Evolutionary conservation across 306 rosid genomes (phyloP).

Genomic region (Sophora flavescens): DNA sequence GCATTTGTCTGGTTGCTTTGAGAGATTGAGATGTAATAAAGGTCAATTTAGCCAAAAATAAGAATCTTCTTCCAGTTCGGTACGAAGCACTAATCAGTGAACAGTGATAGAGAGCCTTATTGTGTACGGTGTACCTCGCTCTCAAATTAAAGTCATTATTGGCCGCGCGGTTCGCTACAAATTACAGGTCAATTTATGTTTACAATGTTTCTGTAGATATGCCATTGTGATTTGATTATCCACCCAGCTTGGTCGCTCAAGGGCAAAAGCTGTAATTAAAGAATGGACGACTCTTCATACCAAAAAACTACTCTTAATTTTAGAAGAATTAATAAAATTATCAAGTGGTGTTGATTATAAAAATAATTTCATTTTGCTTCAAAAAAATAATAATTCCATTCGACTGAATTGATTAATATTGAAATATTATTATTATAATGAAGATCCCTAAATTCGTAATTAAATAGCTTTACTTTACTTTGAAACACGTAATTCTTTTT

Average conservation of each 20-base stretch:
- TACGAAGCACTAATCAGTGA: neutral
- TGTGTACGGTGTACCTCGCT: neutral
- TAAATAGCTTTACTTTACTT: too few species aligned
- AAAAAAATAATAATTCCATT: too few species aligned
- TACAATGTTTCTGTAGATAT: neutral
- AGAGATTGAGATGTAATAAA: neutral
- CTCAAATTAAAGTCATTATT: neutral
- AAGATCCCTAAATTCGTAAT: too few species aligned
- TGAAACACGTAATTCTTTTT: too few species aligned
- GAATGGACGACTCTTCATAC: too few species aligned
- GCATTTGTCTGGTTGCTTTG: slow-evolving; percentile 56
- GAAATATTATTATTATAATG: too few species aligned
- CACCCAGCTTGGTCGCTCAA: neutral
- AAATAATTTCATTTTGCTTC: too few species aligned
- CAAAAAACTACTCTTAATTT: too few species aligned
- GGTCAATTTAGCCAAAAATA: neutral
- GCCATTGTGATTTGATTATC: neutral
- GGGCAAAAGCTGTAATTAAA: neutral
- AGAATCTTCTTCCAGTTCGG: neutral
- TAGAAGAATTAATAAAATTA: too few species aligned
- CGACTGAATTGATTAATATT: too few species aligned
- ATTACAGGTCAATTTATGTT: neutral
- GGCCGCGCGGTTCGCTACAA: neutral
- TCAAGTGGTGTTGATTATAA: too few species aligned
- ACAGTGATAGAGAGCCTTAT: neutral